Conservation (phyloP, 768 basidiomycete genomes). For the Fomitopsis pulvina region DNA sequence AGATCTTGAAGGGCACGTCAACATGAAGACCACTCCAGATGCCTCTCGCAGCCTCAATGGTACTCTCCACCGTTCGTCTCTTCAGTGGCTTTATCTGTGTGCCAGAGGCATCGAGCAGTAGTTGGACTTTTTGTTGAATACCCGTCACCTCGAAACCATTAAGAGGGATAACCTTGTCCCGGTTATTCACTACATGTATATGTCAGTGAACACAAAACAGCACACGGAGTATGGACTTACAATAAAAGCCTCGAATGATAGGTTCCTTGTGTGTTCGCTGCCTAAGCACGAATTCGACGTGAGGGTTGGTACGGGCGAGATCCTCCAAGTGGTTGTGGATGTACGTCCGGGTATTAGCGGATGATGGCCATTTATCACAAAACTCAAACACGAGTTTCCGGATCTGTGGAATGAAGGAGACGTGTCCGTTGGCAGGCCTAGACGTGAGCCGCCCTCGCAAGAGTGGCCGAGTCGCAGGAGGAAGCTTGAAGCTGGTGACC, state of each 20-base stretch:
- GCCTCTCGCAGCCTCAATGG: slow-evolving; percentile 74
- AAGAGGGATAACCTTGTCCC: slow-evolving; percentile 84
- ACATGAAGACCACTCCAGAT: slow-evolving; percentile 90
- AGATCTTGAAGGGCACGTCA: slow-evolving; percentile 56
- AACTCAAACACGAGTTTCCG: slow-evolving; percentile 86
- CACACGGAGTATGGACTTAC: slow-evolving; percentile 34
- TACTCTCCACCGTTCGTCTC: slow-evolving; percentile 65
- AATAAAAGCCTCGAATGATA: slow-evolving; percentile 77
- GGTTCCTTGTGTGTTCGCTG: slow-evolving; percentile 73
- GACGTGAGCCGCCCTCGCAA: slow-evolving; percentile 47
- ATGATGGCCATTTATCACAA: slow-evolving; percentile 79
- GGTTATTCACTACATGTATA: slow-evolving; percentile 60
- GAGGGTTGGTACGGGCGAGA: slow-evolving; percentile 68
- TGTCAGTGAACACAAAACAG: slow-evolving; percentile 10
- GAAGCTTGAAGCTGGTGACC: slow-evolving; percentile 26
- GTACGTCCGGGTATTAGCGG: slow-evolving; percentile 63
- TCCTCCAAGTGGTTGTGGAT: slow-evolving; percentile 54
- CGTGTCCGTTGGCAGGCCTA: slow-evolving; percentile 66
- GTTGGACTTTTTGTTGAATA: slow-evolving; percentile 71
- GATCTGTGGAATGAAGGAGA: slow-evolving; percentile 67
- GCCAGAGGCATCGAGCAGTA: slow-evolving; percentile 83
- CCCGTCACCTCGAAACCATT: slow-evolving; percentile 68
- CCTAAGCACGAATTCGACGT: slow-evolving; percentile 80
- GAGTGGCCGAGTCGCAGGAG: slow-evolving; percentile 29
- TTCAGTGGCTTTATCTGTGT: slow-evolving; percentile 80